These are phyloP conservation scores for Arachnomyces sp. DNA, from an alignment of 2,329 filamentous ascomycete species.

Conservation along the genomic window DNA sequence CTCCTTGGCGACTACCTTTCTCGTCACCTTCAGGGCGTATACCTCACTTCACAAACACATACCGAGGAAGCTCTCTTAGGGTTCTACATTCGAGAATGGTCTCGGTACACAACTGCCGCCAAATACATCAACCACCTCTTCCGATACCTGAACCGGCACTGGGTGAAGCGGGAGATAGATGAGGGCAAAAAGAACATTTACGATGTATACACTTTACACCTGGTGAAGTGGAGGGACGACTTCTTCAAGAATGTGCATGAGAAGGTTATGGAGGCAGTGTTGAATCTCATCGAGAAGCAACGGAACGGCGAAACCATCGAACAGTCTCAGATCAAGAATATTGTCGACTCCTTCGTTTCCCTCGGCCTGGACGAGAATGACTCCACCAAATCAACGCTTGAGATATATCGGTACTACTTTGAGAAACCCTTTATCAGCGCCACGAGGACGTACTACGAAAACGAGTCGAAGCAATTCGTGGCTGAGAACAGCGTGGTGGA, in stretches of 20 bases:
- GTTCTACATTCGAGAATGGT: slow-evolving; percentile 97
- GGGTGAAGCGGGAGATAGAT: slow-evolving; percentile 98
- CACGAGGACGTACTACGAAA: slow-evolving; percentile 77
- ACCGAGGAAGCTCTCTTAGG: slow-evolving; percentile 80
- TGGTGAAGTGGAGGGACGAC: slow-evolving; percentile 90
- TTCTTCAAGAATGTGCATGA: slow-evolving; percentile 76
- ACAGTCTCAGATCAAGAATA: slow-evolving; percentile 90
- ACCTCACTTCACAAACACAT: slow-evolving; percentile 65
- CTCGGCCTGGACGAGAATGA: slow-evolving; percentile 90
- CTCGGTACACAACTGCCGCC: slow-evolving; percentile 85
- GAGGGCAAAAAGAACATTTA: slow-evolving; percentile 98
- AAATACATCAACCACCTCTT: slow-evolving; percentile 98
- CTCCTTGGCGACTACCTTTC: slow-evolving; percentile 81
- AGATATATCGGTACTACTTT: slow-evolving; percentile 88
- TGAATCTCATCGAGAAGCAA: slow-evolving; percentile 94
- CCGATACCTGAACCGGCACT: slow-evolving; percentile 91
- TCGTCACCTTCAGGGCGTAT: slow-evolving; percentile 63
- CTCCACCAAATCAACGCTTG: slow-evolving; percentile 84
- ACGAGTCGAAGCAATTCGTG: slow-evolving; percentile 88
- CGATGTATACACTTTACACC: slow-evolving; percentile 92
- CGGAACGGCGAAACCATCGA: slow-evolving; percentile 96
- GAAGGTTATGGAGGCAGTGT: slow-evolving; percentile 89
- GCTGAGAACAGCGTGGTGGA: slow-evolving; percentile 96
- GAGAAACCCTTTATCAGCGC: slow-evolving; percentile 84
- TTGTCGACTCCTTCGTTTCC: slow-evolving; percentile 94